These are phyloP conservation scores for Clarireedia hainanense DNA, from an alignment of 2,329 filamentous ascomycete species.

Conservation along the genomic window DNA sequence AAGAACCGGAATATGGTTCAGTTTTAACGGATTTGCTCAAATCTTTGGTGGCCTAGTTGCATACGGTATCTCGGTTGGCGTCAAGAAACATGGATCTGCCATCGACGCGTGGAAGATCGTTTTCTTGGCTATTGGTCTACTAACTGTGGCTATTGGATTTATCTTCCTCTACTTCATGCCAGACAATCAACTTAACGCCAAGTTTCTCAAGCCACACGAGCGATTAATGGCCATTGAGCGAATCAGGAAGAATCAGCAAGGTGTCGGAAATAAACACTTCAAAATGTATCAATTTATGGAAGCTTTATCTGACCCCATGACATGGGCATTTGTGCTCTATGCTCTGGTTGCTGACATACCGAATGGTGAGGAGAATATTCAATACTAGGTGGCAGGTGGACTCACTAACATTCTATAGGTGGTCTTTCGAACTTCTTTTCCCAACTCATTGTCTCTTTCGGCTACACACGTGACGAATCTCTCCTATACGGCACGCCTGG, in stretches of 20 bases:
- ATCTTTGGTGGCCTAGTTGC: constrained; percentile 56
- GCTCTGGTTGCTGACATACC: constrained; percentile 31
- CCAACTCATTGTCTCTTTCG: constrained; percentile 45
- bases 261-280: constrained; percentile 46
- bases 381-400: not conserved
- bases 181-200: constrained; percentile 37
- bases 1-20: constrained; percentile 60
- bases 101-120: constrained; percentile 54
- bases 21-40: constrained; percentile 56
- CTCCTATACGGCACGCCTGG: constrained; percentile 26
- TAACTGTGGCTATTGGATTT: constrained; percentile 35
- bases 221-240: constrained; percentile 37
- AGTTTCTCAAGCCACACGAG: constrained; percentile 37
- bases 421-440: constrained; percentile 53
- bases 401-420: constrained; percentile 23
- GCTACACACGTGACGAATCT: constrained; percentile 27
- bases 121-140: constrained; percentile 39
- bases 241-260: constrained; percentile 50
- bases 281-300: constrained; percentile 45
- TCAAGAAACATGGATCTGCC: constrained; percentile 40
- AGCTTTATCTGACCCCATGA: constrained; percentile 30
- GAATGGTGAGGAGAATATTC: constrained; percentile 19
- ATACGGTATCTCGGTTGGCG: constrained; percentile 52
- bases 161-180: constrained; percentile 38
- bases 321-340: constrained; percentile 36